These are phyloP conservation scores for Apiospora pterosperma DNA, from an alignment of 2,329 filamentous ascomycete genomes.

Conservation along the genomic window DNA sequence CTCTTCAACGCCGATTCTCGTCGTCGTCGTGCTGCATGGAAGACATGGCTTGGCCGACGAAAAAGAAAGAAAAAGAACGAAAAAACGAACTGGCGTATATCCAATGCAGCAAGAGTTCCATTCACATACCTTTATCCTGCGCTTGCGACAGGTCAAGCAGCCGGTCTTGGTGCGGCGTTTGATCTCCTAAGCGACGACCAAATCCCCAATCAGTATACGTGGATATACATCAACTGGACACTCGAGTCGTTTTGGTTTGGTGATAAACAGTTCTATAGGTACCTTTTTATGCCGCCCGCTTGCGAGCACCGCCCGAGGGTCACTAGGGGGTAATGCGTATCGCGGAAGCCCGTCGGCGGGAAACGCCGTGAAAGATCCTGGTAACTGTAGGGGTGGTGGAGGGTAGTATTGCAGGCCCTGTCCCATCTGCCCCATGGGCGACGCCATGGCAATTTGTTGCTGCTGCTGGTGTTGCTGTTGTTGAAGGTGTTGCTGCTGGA, in stretches of 20 bases:
- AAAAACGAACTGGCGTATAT: conserved; percentile 13
- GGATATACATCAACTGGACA: conserved; percentile 20
- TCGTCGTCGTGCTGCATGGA: neutral
- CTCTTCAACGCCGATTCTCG: neutral
- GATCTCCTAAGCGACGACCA: conserved; percentile 46
- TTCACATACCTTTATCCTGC: conserved; percentile 57
- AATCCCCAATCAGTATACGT: conserved; percentile 10
- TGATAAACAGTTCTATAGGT: conserved; percentile 14
- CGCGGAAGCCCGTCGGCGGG: conserved; percentile 39
- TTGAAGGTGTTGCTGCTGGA: conserved; percentile 13
- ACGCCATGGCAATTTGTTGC: conserved; percentile 34
- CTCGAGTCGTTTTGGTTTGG: conserved; percentile 12
- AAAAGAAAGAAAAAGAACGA: conserved; percentile 1
- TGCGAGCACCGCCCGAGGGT: conserved; percentile 43
- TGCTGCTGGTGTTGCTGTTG: conserved; percentile 23
- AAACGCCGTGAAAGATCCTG: conserved; percentile 38
- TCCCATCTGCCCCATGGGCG: conserved; percentile 32
- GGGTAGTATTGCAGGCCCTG: conserved; percentile 42
- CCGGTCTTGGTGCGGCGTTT: conserved; percentile 61
- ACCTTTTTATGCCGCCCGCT: conserved; percentile 57
- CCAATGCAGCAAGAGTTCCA: conserved; percentile 10
- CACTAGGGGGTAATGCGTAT: conserved; percentile 44
- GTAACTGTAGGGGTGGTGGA: conserved; percentile 32
- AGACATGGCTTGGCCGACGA: neutral
- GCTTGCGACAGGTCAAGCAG: conserved; percentile 60